Conservation (phyloP, 2,329 filamentous ascomycete genomes). For the Arthrobotrys conoides region DNA sequence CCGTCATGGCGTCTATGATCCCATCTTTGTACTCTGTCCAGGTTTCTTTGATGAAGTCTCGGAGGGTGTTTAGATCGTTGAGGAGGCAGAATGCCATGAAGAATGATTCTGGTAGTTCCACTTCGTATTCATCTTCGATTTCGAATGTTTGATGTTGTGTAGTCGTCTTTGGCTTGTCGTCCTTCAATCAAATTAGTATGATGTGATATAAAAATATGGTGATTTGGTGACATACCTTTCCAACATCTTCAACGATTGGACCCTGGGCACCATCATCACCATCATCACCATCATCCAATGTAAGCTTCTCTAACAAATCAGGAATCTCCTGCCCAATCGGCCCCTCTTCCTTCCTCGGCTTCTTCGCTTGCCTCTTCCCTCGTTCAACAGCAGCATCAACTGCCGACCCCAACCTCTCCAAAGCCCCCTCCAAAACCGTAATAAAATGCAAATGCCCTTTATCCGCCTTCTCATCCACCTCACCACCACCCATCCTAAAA, state of each 20-base stretch:
- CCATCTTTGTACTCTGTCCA: constrained; percentile 63
- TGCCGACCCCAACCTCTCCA: background rate
- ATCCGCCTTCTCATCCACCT: constrained; percentile 9
- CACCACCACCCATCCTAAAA: background rate
- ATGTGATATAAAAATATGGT: background rate
- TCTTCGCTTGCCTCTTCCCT: background rate
- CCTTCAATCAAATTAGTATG: background rate
- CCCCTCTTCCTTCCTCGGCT: background rate
- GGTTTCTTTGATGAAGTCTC: constrained; percentile 59
- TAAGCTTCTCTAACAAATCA: background rate
- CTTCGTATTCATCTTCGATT: constrained; percentile 21
- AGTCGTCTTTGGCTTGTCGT: background rate
- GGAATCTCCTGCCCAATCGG: background rate
- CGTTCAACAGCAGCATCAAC: background rate
- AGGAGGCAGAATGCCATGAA: constrained; percentile 61
- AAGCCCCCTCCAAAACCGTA: constrained; percentile 11
- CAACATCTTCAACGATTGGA: background rate
- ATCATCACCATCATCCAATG: background rate
- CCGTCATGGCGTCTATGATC: constrained; percentile 62
- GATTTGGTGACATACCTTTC: background rate
- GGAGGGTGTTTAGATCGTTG: constrained; percentile 62
- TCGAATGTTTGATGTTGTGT: background rate
- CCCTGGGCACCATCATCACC: no score
- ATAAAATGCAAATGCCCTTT: constrained; percentile 28
- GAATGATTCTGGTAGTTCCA: constrained; percentile 2